Base-by-base conservation (phyloP, 2,329 filamentous ascomycete species). In the Domatiomyces catenatus region DNA sequence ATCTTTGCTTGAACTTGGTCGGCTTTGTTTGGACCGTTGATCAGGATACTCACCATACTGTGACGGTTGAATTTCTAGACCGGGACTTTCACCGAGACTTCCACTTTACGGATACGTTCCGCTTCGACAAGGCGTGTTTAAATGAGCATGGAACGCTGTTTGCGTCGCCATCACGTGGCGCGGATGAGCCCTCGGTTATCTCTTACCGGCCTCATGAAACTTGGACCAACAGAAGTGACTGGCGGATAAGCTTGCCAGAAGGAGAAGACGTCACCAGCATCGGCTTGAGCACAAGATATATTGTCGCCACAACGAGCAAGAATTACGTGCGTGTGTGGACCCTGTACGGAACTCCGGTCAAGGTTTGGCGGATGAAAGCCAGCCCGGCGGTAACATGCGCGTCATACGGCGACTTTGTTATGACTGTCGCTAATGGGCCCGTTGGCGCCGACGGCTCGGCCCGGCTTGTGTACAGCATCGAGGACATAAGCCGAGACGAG, bases 31-130 rank as follows among this genome's bases (percentile, higher is more conserved):
- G 92, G 87, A 96, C 90, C 0, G 86, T 98, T 17, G 86, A 94
- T 59, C 92, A 98, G 66, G 89, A 95, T 62, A 85, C 84, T 0
- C 84, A 90, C 60, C 80, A 96, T 64, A 98, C 92, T 1, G 83
- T 98, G 8, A 95, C 89, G 0, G 89, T 96, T 1, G 92, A 96
- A 61, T 98, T 98, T 65, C 95, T 96, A 64, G 93, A 98, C 65
- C 84, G 88, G 52, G 88, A 94, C 59, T 81, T 84, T 52, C 84
- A 94, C 64, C 79, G 90, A 46, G 88, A 96, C 65, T 95, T 95
- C 61, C 92, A 96, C 69, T 96, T 98, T 65, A 96, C 89, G 10
- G 92, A 98, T 64, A 90, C 88, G 0, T 95, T 88, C 63, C 75
- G 88, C 3, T 96, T 96, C 67, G 92, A 98, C 69, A 95, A 94